Percentiles rank a stretch among this genome's conserved stretches.
Conservation (phyloP, 2,329 filamentous ascomycete species). For the Grosmannia huntii region DNA sequence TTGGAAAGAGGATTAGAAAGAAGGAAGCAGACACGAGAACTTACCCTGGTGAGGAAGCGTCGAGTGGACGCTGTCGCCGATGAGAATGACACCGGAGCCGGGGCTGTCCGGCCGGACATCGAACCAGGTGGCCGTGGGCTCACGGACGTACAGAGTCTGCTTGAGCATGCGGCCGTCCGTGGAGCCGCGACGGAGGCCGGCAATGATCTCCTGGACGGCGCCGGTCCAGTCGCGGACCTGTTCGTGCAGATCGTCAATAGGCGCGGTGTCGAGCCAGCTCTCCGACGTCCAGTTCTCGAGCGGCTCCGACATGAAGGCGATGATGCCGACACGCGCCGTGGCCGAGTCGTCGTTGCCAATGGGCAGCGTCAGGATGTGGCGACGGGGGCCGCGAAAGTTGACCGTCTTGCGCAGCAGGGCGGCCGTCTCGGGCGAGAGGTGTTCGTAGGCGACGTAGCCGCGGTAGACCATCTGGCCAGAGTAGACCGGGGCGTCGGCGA, state of each 20-base stretch:
- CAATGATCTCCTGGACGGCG: slow-evolving; percentile 22
- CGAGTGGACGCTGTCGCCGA: slow-evolving; percentile 46
- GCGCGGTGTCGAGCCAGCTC: slow-evolving; percentile 20
- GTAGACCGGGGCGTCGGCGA: slow-evolving; percentile 32
- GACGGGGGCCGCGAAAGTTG: slow-evolving; percentile 26
- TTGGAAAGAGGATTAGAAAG: background rate
- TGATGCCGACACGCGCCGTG: slow-evolving; percentile 18
- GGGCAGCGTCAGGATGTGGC: slow-evolving; percentile 24
- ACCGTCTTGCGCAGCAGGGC: slow-evolving; percentile 44
- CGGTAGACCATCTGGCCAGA: slow-evolving; percentile 49
- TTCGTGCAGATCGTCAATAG: slow-evolving; percentile 25
- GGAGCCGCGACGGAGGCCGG: slow-evolving; percentile 31
- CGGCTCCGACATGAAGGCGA: slow-evolving; percentile 18
- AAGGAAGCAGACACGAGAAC: background rate
- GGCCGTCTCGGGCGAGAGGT: slow-evolving; percentile 7
- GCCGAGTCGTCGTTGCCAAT: slow-evolving; percentile 23
- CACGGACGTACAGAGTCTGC: slow-evolving; percentile 17
- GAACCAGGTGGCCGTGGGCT: slow-evolving; percentile 34
- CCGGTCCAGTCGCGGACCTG: slow-evolving; percentile 30
- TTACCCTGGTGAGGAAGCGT: slow-evolving; percentile 33
- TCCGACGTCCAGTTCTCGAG: slow-evolving; percentile 8
- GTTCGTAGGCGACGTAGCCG: slow-evolving; percentile 19
- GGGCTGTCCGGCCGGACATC: slow-evolving; percentile 21
- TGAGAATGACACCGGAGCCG: slow-evolving; percentile 36
- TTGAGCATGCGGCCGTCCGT: slow-evolving; percentile 12